Evolutionary conservation across 192 early-diverging fungal genomes (phyloP), one percentile per base, ranked within the genome.

Genomic region (Thamnidium elegans): DNA sequence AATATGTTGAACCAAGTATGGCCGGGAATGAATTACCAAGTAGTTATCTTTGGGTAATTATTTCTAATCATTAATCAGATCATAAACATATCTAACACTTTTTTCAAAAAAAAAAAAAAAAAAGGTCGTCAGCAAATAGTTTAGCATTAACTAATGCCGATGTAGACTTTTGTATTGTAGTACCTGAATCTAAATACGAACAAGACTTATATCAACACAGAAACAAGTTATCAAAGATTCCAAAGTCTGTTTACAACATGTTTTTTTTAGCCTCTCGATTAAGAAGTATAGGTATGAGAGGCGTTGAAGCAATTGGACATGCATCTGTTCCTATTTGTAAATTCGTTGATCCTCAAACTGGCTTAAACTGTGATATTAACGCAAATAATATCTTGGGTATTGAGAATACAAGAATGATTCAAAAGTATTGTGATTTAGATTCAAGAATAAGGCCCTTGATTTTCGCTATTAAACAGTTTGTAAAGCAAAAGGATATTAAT

Each of bases 241-340:
- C 50, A 9, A 42, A 15, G 20, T 20, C 53, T 9, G 21, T 52
- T 13, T 65, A 58, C 65, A 66, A 66, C 15, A 66, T 66, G 65
- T 30, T 17, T 1, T 36, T 30, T 19, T 2, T 79, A 0, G 76
- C 62, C 4, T 13, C n/a, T 8, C 46, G 62, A 21, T 60, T 78
- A 26, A 46, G 51, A 1, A 15, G 21, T 3, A 31, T 65, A 9
- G 58, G 58, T 20, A 74, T 78, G 71, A 1, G 11, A 11, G 20
- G 63, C 4, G 72, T 78, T 0, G n/a, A 55, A 0, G 62, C 72
- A 4, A 78, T 78, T 31, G 52, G 55, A 1, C 51, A 55, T 23
- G 71, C 76, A 50, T 70, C 64, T 52, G 76, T 78, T 3, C 76
- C 76, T 21, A 73, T 78, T 21, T 54, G 69, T 50, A 78, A 78